Evolutionary conservation across 2,329 filamentous ascomycete species (phyloP).

Genomic region (Colletotrichum paranaense): DNA sequence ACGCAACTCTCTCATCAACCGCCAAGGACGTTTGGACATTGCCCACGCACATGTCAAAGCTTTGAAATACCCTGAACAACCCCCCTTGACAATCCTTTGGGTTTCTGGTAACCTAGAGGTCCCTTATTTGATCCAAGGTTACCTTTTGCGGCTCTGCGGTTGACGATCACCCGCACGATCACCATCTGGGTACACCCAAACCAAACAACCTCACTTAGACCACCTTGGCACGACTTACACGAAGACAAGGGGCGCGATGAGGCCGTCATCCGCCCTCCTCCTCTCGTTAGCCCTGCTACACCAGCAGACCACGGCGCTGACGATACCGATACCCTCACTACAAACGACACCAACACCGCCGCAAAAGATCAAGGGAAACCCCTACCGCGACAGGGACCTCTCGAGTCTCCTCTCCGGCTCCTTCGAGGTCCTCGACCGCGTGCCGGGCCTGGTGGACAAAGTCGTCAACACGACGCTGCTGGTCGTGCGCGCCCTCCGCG

Average conservation of each 20-base stretch:
- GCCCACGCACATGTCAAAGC: conserved; percentile 9
- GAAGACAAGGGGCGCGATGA: conserved; percentile 6
- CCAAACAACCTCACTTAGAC: neutral
- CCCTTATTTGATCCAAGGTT: too few species aligned
- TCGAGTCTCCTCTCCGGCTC: conserved; percentile 23
- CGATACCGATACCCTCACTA: conserved; percentile 8
- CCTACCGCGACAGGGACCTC: conserved; percentile 11
- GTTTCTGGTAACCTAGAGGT: neutral
- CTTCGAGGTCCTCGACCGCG: conserved; percentile 29
- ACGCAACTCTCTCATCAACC: neutral
- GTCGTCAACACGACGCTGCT: conserved; percentile 29
- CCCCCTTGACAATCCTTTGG: neutral
- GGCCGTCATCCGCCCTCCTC: conserved; percentile 6
- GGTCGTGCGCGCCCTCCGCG: conserved; percentile 32
- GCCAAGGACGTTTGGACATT: neutral
- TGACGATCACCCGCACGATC: neutral
- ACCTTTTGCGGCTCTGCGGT: conserved; percentile 3
- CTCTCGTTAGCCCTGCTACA: conserved; percentile 13
- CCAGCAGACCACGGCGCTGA: conserved; percentile 16
- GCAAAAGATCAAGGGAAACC: neutral
- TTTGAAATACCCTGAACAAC: conserved; percentile 27
- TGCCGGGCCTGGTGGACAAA: conserved; percentile 20
- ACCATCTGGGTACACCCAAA: neutral
- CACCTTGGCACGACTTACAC: neutral
- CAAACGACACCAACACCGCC: neutral